These are phyloP conservation scores for Xylogone sp. DNA, from an alignment of 2,329 filamentous ascomycete species.

Conservation along the genomic window DNA sequence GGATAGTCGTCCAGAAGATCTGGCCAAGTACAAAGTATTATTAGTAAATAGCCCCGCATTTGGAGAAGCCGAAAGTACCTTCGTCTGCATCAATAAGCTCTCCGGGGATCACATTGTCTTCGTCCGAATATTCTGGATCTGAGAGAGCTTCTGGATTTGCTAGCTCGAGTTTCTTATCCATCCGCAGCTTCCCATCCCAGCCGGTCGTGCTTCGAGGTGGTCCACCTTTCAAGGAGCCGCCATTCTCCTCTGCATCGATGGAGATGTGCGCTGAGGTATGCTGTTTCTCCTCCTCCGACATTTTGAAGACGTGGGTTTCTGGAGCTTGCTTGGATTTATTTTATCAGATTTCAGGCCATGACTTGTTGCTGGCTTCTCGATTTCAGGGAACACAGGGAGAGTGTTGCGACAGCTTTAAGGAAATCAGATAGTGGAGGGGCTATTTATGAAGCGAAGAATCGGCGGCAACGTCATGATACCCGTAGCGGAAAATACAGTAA, in stretches of 20 bases:
- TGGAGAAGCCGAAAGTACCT: constrained; percentile 43
- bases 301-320: constrained; percentile 6
- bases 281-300: constrained; percentile 20
- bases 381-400: neutral
- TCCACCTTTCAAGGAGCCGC: constrained; percentile 15
- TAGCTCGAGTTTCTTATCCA: constrained; percentile 66
- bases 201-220: constrained; percentile 55
- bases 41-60: constrained; percentile 1
- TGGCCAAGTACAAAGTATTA: constrained; percentile 29
- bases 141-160: constrained; percentile 78
- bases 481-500: no score
- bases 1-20: constrained; percentile 60
- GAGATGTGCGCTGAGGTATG: constrained; percentile 19
- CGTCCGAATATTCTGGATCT: constrained; percentile 81
- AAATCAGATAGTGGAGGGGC: no score
- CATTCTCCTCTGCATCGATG: constrained; percentile 20
- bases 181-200: constrained; percentile 79
- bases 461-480: no score
- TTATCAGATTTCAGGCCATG: constrained; percentile 8
- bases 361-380: neutral
- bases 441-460: no score
- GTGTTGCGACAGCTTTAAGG: no score
- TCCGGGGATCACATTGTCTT: constrained; percentile 62
- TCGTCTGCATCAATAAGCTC: constrained; percentile 80
- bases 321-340: neutral